A percentile compares a stretch with the other conserved stretches of the same genome.
Evolutionary conservation across 2,329 filamentous ascomycete genomes (phyloP).

Genomic region (Alternaria gaisen): DNA sequence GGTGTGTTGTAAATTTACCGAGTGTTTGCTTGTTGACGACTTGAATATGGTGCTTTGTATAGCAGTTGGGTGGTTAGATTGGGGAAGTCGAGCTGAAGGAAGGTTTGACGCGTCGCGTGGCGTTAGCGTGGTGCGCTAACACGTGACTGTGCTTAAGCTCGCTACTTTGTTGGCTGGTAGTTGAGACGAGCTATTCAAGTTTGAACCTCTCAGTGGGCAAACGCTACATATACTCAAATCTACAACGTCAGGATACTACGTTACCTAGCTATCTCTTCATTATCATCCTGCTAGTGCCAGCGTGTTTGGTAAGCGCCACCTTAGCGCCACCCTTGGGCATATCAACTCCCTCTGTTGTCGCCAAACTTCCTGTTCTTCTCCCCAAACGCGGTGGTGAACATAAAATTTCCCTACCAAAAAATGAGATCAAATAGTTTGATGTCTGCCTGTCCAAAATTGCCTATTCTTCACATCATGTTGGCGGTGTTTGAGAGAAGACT

Average conservation of each 20-base stretch:
- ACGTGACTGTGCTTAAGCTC: constrained; percentile 13
- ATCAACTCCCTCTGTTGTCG: background rate
- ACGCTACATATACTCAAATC: background rate
- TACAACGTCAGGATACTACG: background rate
- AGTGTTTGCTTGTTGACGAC: background rate
- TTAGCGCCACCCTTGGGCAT: background rate
- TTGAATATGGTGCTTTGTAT: background rate
- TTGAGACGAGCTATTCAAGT: background rate
- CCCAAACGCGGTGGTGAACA: background rate
- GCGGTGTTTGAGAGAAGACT: background rate
- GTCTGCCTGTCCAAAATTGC: background rate
- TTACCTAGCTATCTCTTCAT: background rate
- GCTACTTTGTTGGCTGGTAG: background rate
- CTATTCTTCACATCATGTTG: background rate
- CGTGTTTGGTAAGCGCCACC: background rate
- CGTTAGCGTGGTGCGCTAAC: constrained; percentile 17
- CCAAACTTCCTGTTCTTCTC: background rate
- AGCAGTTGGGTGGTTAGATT: background rate
- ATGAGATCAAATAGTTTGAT: background rate
- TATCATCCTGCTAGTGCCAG: background rate
- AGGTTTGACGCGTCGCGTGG: constrained; percentile 19
- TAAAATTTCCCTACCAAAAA: background rate
- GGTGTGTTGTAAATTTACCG: background rate
- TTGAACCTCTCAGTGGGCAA: background rate
- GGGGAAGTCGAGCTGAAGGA: background rate